A percentile compares a stretch with the other conserved stretches of the same genome.
These are phyloP conservation scores for Penicillium roqueforti DNA, from an alignment of 495 filamentous ascomycete genomes.

Conservation along the genomic window DNA sequence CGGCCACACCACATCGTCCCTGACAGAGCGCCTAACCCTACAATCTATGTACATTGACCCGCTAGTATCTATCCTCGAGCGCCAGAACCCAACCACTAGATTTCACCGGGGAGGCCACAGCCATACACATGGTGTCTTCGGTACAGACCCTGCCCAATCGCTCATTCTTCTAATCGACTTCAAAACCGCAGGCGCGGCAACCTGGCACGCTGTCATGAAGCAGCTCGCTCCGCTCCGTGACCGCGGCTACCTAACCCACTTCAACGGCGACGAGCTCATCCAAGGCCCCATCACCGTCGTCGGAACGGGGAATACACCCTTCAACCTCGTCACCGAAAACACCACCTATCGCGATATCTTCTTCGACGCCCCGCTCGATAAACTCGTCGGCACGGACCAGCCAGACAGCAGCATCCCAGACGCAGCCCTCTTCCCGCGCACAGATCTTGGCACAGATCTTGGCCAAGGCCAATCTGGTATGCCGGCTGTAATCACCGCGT, in stretches of 20 bases:
- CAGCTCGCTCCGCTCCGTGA: conserved; percentile 64
- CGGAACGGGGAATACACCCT: conserved; percentile 74
- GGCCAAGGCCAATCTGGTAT: conserved; percentile 38
- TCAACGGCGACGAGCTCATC: conserved; percentile 45
- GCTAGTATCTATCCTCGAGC: conserved; percentile 47
- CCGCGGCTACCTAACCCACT: conserved; percentile 57
- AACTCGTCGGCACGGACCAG: conserved; percentile 23
- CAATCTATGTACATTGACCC: conserved; percentile 54
- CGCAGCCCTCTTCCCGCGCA: background rate
- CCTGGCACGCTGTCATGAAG: conserved; percentile 50
- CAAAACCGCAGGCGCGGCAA: conserved; percentile 53
- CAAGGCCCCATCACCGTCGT: conserved; percentile 68
- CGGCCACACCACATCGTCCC: conserved; percentile 47
- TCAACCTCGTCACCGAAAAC: conserved; percentile 52
- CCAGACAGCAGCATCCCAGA: background rate
- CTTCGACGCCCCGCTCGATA: conserved; percentile 57
- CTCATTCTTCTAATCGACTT: conserved; percentile 69
- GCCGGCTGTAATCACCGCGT: conserved; percentile 32
- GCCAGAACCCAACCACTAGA: conserved; percentile 41
- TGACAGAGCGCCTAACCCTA: conserved; percentile 49
- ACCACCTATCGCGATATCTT: conserved; percentile 54
- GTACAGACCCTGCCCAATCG: conserved; percentile 53
- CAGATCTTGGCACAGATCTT: conserved; percentile 15
- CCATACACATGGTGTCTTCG: conserved; percentile 39
- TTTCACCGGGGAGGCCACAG: conserved; percentile 25